Base-by-base conservation (phyloP, 169 alveolate species). In the Cryptosporidium meleagridis region DNA sequence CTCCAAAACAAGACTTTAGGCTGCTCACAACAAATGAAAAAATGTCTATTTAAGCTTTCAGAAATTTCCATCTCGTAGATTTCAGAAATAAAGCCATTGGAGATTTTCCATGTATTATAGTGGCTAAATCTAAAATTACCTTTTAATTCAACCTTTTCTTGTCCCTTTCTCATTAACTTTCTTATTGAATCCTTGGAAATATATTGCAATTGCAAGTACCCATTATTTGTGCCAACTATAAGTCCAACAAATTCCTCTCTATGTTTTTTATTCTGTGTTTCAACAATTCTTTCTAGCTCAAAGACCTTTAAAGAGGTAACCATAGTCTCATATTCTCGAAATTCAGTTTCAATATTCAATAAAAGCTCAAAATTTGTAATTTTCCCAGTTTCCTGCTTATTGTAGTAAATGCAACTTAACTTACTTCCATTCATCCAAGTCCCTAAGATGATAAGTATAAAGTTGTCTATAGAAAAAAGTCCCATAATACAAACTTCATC, bases 21-120 rank as follows among this genome's bases (percentile, higher is more conserved):
- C 33, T 62, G 89, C 14, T 80, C 89, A 61, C 80, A 80, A 23
- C 89, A 80, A 80, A 80, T 80, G 26, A 80, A 65, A 29, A 80
- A 65, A 35, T 80, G 44, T 51, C 62, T 80, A 80, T 80, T 65
- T 18, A 37, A n/a, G 16, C 23, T 41, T 29, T 80, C 75, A 18
- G 55, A 73, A 21, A 80, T 59, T 59, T 61, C 18, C 51, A 80
- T 12, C 29, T 59, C 80, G 14, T 59, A 21, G 21, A 80, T 80
- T 6, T 62, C 75, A 4, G 89, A 80, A 9, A 80, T 80, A 48
- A 58, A 65, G 18, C 33, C 14, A 41, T 80, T 62, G 10, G 89
- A 80, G 12, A 62, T 75, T 18, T 80, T 80, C 89, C 89, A 80
- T 5, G 89, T 80, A 80, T 65, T 80, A 29, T 62, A 67, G 14